Percentiles rank a stretch among this genome's conserved stretches.
These are phyloP conservation scores for Trichophyton mentagrophytes DNA, from an alignment of 2,329 filamentous ascomycete genomes.

Conservation along the genomic window DNA sequence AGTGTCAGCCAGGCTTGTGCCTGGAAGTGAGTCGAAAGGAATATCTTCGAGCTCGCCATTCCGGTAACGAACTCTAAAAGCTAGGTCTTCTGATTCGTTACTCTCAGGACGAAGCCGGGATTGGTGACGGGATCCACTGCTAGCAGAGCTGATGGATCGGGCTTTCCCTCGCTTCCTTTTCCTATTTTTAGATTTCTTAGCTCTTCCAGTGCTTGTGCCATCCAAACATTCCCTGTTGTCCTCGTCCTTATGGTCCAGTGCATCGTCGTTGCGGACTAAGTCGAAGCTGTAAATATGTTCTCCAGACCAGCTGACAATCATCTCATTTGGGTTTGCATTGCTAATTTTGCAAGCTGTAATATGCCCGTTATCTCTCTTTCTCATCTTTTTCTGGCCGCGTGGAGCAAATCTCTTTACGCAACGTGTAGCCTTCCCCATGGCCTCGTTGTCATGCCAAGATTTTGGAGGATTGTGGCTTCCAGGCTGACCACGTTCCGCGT, in stretches of 20 bases:
- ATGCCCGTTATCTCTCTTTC: slow-evolving; percentile 43
- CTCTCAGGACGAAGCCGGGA: slow-evolving; percentile 36
- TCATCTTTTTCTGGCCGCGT: slow-evolving; percentile 40
- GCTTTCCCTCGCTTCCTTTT: slow-evolving; percentile 47
- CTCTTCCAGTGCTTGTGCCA: slow-evolving; percentile 20
- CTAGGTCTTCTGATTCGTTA: slow-evolving; percentile 32
- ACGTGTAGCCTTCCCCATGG: slow-evolving; percentile 47
- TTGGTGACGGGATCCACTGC: slow-evolving; percentile 35
- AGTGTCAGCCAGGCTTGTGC: slow-evolving; percentile 17
- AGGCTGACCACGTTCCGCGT: slow-evolving; percentile 40
- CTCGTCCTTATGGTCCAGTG: slow-evolving; percentile 30
- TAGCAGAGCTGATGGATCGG: slow-evolving; percentile 30
- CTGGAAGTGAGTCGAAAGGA: slow-evolving; percentile 29
- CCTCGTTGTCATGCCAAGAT: slow-evolving; percentile 40
- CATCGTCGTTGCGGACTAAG: slow-evolving; percentile 46
- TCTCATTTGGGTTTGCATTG: slow-evolving; percentile 54
- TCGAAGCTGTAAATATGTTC: slow-evolving; percentile 57
- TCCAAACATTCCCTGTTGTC: slow-evolving; percentile 17
- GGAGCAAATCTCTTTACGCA: slow-evolving; percentile 57
- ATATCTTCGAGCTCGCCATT: slow-evolving; percentile 50
- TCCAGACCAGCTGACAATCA: slow-evolving; percentile 56
- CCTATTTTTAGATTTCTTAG: slow-evolving; percentile 29
- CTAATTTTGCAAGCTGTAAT: slow-evolving; percentile 61
- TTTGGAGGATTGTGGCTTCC: slow-evolving; percentile 29
- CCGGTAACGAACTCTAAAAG: slow-evolving; percentile 45